Conservation (phyloP, 305 asterid species). For the Rubia tinctorum region DNA sequence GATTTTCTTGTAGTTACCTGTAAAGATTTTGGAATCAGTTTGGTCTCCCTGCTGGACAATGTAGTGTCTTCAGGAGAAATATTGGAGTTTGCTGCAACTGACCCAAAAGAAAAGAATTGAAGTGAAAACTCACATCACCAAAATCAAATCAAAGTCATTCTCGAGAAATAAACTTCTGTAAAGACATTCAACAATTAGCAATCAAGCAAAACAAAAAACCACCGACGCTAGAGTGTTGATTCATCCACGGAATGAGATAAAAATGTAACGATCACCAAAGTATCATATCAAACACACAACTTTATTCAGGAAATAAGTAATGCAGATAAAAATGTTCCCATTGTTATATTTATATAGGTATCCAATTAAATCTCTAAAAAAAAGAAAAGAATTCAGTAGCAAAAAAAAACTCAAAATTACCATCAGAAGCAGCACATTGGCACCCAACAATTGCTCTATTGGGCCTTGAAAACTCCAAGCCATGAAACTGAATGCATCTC, state of each 20-base stretch:
- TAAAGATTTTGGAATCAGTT: conserved; percentile 44
- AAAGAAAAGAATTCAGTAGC: not conserved
- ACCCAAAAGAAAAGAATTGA: conserved; percentile 2
- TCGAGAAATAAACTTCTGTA: not conserved
- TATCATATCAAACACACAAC: not conserved
- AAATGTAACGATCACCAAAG: not conserved
- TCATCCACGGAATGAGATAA: not conserved
- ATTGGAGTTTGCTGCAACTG: conserved; percentile 35
- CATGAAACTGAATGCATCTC: conserved; percentile 34
- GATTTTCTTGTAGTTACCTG: conserved; percentile 39
- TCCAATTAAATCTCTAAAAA: not conserved
- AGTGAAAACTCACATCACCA: not conserved
- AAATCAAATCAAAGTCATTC: not conserved
- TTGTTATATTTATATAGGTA: not conserved
- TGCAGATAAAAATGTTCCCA: no score
- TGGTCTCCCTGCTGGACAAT: conserved; percentile 36
- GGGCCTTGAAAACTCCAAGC: conserved; percentile 38
- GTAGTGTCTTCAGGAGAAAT: conserved; percentile 32
- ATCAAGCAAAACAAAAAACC: not conserved
- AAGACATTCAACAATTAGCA: not conserved
- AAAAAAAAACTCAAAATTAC: conserved; percentile 44
- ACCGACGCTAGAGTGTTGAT: no score
- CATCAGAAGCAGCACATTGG: conserved; percentile 35
- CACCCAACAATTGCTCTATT: conserved; percentile 34
- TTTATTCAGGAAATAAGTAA: no score